phyloP scores from a whole-genome alignment of 176 grass and related monocot genomes.

The Oryza rufipogon region DNA sequence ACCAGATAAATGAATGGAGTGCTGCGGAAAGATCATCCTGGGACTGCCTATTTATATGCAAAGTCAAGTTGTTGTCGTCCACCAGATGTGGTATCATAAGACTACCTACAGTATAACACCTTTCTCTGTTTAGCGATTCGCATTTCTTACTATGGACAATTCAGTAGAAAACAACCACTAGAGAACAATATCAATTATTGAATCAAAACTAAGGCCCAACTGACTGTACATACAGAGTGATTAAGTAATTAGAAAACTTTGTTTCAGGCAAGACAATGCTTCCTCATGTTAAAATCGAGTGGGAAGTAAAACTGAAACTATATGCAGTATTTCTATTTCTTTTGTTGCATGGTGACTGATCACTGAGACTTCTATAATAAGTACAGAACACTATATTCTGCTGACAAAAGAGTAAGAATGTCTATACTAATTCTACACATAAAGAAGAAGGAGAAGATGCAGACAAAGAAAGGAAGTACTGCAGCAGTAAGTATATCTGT shows the following conservation, averaged over 20 bases:
- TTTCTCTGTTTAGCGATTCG: constrained; percentile 37
- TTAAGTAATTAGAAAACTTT: constrained; percentile 1
- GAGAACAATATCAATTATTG: constrained; percentile 43
- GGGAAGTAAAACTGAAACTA: not conserved
- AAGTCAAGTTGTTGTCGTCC: constrained; percentile 39
- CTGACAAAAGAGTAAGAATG: not conserved
- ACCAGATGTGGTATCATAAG: constrained; percentile 56
- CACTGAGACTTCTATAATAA: constrained; percentile 2
- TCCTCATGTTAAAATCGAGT: not conserved
- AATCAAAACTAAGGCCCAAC: constrained; percentile 17
- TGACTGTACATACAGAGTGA: constrained; percentile 13
- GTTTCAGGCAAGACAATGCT: constrained; percentile 40
- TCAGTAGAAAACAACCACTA: constrained; percentile 47
- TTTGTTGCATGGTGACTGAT: not conserved
- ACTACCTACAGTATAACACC: constrained; percentile 33
- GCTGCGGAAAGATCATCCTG: constrained; percentile 16
- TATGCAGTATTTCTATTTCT: not conserved
- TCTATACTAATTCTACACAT: not conserved
- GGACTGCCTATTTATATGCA: constrained; percentile 35
- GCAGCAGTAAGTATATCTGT: too few species aligned
- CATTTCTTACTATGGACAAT: constrained; percentile 39
- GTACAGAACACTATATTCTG: not conserved
- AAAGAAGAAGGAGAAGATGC: too few species aligned
- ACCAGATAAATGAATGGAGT: constrained; percentile 25
- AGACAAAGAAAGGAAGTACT: too few species aligned